A percentile compares a stretch with the other conserved stretches of the same genome.
phyloP scores from a whole-genome alignment of 2,329 filamentous ascomycete genomes.

The Chaetomiaceae sp. region DNA sequence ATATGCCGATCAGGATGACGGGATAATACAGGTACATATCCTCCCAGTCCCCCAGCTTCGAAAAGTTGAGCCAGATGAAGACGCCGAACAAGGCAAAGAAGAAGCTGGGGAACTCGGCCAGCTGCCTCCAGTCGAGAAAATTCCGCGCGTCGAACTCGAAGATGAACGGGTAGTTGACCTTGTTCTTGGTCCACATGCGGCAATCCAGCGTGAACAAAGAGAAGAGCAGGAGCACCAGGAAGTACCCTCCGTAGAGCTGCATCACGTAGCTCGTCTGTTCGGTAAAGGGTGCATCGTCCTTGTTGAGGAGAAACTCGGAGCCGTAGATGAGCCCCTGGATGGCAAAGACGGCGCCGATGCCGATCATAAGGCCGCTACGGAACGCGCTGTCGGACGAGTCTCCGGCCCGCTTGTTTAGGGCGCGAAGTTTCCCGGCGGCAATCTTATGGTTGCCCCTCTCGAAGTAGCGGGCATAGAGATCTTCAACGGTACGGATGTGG shows the following conservation, averaged over 20 bases:
- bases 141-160: constrained; percentile 92
- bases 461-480: constrained; percentile 91
- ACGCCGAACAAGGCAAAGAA: constrained; percentile 74
- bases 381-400: constrained; percentile 57
- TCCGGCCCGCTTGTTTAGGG: constrained; percentile 54
- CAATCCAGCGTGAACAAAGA: constrained; percentile 82
- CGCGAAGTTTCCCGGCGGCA: constrained; percentile 79
- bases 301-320: constrained; percentile 45
- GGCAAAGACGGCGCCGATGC: constrained; percentile 60
- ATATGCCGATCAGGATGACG: constrained; percentile 68
- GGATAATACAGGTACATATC: constrained; percentile 80
- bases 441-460: constrained; percentile 91
- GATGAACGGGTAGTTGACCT: constrained; percentile 94
- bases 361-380: constrained; percentile 61
- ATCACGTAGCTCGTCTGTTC: constrained; percentile 63
- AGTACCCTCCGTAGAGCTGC: constrained; percentile 91
- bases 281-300: constrained; percentile 43
- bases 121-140: constrained; percentile 82
- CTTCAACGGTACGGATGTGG: constrained; percentile 76
- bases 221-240: constrained; percentile 75
- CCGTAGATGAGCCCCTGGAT: constrained; percentile 63
- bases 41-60: constrained; percentile 55
- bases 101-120: constrained; percentile 81
- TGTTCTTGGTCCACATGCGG: constrained; percentile 72
- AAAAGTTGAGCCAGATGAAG: constrained; percentile 87